Conservation (phyloP, 1,284 basidiomycete species). For the Moesziomyces sp. region DNA sequence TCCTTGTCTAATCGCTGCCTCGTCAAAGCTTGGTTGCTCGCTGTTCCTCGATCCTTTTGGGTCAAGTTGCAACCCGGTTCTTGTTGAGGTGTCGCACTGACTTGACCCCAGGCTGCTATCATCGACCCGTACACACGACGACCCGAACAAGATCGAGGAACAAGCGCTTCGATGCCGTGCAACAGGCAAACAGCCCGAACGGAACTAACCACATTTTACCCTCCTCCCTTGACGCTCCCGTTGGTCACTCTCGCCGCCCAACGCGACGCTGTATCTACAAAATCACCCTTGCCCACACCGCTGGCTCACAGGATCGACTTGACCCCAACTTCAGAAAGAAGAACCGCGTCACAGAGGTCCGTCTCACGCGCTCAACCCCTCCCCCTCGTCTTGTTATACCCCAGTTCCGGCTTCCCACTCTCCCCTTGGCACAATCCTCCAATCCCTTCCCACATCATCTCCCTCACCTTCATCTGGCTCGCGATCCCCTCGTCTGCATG, state of each 20-base stretch:
- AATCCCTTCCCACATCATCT: background rate
- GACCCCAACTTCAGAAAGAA: constrained; percentile 65
- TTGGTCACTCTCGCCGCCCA: constrained; percentile 4
- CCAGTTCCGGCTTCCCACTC: constrained; percentile 4
- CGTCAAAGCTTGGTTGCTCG: background rate
- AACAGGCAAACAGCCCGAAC: constrained; percentile 18
- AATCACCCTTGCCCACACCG: constrained; percentile 7
- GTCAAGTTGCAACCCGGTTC: too few relatives aligned
- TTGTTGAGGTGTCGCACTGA: background rate
- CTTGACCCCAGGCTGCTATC: too few relatives aligned
- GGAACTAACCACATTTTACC: constrained; percentile 30
- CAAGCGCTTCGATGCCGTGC: constrained; percentile 19
- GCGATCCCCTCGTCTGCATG: background rate
- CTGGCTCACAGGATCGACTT: constrained; percentile 45
- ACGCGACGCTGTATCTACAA: constrained; percentile 8
- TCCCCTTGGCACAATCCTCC: background rate
- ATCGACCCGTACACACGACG: too few relatives aligned
- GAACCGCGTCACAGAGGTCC: constrained; percentile 65
- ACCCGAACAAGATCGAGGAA: background rate
- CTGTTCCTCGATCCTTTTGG: too few relatives aligned
- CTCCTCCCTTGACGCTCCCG: constrained; percentile 6
- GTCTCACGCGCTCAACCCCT: constrained; percentile 21
- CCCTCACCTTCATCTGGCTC: background rate
- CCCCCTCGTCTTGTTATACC: background rate
- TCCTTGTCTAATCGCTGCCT: background rate